phyloP scores from a whole-genome alignment of 345 rosid genomes.

The Geranium rotundifolium region DNA sequence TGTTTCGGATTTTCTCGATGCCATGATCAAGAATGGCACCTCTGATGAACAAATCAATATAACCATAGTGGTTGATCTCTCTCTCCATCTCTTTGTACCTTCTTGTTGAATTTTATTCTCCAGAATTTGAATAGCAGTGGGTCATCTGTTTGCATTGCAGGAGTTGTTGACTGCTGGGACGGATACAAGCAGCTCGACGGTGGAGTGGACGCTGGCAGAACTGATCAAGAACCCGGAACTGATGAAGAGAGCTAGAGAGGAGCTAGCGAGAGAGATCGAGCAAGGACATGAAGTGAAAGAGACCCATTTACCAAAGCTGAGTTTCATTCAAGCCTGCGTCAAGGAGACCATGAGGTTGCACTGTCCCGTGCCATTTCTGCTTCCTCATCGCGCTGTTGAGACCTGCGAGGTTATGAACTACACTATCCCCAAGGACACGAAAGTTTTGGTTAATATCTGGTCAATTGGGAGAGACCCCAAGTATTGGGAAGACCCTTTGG shows the following conservation, averaged over 20 bases:
- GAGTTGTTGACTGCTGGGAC: slow-evolving; percentile 15
- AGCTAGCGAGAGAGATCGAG: slow-evolving; percentile 3
- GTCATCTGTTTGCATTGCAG: neutral
- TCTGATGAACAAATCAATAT: slow-evolving; percentile 9
- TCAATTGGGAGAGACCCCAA: slow-evolving; percentile 17
- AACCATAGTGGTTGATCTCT: slow-evolving; percentile 1
- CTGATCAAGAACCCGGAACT: neutral
- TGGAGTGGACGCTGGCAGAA: slow-evolving; percentile 21
- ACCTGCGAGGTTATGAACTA: slow-evolving; percentile 9
- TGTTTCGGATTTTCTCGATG: slow-evolving; percentile 11
- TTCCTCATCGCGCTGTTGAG: slow-evolving; percentile 14
- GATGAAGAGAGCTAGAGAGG: slow-evolving; percentile 7
- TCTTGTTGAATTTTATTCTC: too few species aligned
- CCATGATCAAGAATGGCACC: slow-evolving; percentile 6
- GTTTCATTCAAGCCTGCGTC: slow-evolving; percentile 11
- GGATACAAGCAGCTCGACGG: slow-evolving; percentile 9
- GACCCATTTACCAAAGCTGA: slow-evolving; percentile 7
- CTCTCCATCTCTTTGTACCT: neutral
- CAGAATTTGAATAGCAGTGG: too few species aligned
- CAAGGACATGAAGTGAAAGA: slow-evolving; percentile 1
- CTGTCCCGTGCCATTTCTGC: slow-evolving; percentile 16
- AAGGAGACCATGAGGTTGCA: slow-evolving; percentile 20
- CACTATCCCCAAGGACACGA: slow-evolving; percentile 15
- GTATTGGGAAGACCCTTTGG: slow-evolving; percentile 12
- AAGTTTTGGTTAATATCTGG: slow-evolving; percentile 12